phyloP scores from a whole-genome alignment of 2,329 filamentous ascomycete species.

The Neonectria sp. region DNA sequence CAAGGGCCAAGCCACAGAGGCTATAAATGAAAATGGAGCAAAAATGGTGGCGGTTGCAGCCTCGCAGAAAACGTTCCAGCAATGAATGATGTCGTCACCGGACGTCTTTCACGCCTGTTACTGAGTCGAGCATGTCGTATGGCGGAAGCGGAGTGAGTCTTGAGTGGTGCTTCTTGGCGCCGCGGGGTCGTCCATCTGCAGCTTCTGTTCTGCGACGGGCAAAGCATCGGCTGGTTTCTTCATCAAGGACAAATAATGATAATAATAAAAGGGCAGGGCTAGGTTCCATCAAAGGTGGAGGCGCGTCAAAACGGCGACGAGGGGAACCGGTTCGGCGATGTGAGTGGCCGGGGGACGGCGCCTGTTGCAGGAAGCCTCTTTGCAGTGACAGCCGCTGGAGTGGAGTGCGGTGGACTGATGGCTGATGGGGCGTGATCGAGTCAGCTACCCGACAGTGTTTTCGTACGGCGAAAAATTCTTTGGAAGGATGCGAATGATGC shows the following conservation, averaged over 20 bases:
- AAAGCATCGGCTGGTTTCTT: neutral
- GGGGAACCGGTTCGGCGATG: neutral
- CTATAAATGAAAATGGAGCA: neutral
- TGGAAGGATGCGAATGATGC: neutral
- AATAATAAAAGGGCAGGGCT: too few species aligned
- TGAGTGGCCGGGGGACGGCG: slow-evolving; percentile 20
- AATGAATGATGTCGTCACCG: neutral
- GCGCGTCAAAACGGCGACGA: slow-evolving; percentile 13
- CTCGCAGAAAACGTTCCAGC: neutral
- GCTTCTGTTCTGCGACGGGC: neutral
- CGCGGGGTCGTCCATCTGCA: neutral
- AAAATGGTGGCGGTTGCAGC: slow-evolving; percentile 5
- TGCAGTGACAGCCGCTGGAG: slow-evolving; percentile 8
- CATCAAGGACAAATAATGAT: too few species aligned
- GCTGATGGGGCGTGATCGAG: neutral
- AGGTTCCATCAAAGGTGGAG: neutral
- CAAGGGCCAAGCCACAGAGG: slow-evolving; percentile 2
- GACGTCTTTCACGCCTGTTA: neutral
- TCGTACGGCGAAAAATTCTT: neutral
- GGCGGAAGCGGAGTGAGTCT: neutral
- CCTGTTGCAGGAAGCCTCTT: neutral
- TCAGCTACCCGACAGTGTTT: neutral
- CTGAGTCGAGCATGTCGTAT: neutral
- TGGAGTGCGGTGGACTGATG: slow-evolving; percentile 12
- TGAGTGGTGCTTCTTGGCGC: slow-evolving; percentile 4